A percentile compares a stretch with the other conserved stretches of the same genome.
These are phyloP conservation scores for Euphorbia peplus DNA, from an alignment of 345 rosid genomes.

Conservation along the genomic window DNA sequence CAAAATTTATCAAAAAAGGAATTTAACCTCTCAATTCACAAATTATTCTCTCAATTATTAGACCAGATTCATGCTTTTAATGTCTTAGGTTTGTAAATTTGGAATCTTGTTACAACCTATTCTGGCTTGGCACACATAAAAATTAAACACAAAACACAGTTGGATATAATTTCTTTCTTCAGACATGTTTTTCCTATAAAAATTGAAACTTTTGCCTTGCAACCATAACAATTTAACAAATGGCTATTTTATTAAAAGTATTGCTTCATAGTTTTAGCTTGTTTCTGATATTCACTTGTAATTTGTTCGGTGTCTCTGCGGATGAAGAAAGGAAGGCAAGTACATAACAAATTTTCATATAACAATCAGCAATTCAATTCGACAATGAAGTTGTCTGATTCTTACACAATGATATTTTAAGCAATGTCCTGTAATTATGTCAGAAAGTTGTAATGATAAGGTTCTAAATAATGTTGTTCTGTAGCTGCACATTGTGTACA, in stretches of 20 bases:
- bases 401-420: background rate
- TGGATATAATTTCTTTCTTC: too few species aligned
- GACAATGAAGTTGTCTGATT: background rate
- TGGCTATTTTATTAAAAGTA: background rate
- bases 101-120: too few species aligned
- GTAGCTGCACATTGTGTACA: conserved; percentile 40
- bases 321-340: background rate
- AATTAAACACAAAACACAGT: too few species aligned
- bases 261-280: background rate
- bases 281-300: background rate
- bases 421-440: too few species aligned
- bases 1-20: too few species aligned
- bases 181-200: too few species aligned
- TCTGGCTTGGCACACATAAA: too few species aligned
- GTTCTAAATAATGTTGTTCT: background rate
- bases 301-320: background rate
- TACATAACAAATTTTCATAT: background rate
- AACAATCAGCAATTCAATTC: background rate
- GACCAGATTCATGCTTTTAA: too few species aligned
- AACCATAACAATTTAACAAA: background rate
- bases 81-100: too few species aligned
- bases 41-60: too few species aligned
- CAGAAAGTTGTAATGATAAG: too few species aligned
- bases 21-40: too few species aligned
- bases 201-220: background rate